A percentile compares a stretch with the other conserved stretches of the same genome.
These are phyloP conservation scores for Aspergillus eucalypticola DNA, from an alignment of 2,329 filamentous ascomycete species.

Conservation along the genomic window DNA sequence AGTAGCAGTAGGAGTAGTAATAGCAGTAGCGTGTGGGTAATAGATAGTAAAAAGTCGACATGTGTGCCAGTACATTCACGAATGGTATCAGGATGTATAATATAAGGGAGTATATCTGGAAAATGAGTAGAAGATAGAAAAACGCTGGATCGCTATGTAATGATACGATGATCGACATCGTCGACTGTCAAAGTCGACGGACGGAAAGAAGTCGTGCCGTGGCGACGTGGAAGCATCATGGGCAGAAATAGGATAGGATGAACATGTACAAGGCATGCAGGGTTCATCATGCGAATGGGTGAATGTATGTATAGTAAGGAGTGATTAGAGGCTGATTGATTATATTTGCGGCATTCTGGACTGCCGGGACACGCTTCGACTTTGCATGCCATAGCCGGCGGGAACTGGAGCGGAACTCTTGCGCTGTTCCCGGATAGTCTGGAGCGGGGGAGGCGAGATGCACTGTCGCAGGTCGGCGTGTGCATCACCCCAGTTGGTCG, in stretches of 20 bases:
- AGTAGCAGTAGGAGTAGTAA: not conserved
- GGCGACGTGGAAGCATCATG: slow-evolving; percentile 6
- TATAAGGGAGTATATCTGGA: not conserved
- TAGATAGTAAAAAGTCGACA: not conserved
- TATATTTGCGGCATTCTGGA: slow-evolving; percentile 1
- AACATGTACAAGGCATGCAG: not conserved
- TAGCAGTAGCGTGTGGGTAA: not conserved
- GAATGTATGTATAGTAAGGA: not conserved
- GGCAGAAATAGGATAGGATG: not conserved
- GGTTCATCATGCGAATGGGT: not conserved
- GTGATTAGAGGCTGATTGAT: not conserved
- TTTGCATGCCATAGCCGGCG: slow-evolving; percentile 1
- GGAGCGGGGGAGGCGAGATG: slow-evolving; percentile 12
- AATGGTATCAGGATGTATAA: slow-evolving; percentile 11
- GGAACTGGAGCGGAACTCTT: slow-evolving; percentile 9
- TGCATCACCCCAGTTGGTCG: slow-evolving; percentile 1
- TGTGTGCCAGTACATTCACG: not conserved
- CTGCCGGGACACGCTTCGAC: slow-evolving; percentile 5
- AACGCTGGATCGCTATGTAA: slow-evolving; percentile 19
- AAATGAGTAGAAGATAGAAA: not conserved
- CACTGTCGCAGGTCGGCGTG: slow-evolving; percentile 5
- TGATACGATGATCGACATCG: slow-evolving; percentile 12
- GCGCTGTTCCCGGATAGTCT: slow-evolving; percentile 8
- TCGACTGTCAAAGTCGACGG: slow-evolving; percentile 18
- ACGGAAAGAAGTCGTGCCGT: slow-evolving; percentile 6